Evolutionary conservation across 805 yeast species (phyloP), one percentile per base, ranked within the genome.

Genomic region (Suhomyces sp.): DNA sequence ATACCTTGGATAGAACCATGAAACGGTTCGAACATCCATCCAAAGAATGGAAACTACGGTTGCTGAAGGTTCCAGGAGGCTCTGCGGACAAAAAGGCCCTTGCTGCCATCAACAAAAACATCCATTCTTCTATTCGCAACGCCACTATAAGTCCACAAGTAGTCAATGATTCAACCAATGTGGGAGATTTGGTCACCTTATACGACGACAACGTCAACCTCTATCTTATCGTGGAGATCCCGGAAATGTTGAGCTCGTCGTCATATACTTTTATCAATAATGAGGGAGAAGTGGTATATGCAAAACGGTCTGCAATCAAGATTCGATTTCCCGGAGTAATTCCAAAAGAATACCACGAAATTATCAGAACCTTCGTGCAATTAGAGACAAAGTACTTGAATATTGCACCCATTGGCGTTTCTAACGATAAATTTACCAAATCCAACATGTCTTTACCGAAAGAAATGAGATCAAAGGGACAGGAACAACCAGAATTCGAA

Each of bases 181-280:
- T 78, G 3, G 90, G 91, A 29, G 90, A 83, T 54, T 60, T 81
- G 30, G 88, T 81, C 4, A 73, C 78, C 12, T 51, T 81, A 12
- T 60, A 64, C 10, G 56, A 62, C 1, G 65, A 70, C 32, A 67
- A 66, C 24, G 60, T 71, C 4, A 71, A 69, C 32, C 58, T 81
- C 13, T 72, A 75, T 18, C 72, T 81, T 32, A 70, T 83, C 21
- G 78, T 72, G 1, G 73, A 68, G 17, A 55, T 75, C 17, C 90
- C 90, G 0, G 44, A 51, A 4, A 52, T 61, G 4, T 51, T 73
- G 2, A 61, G 63, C 12, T 81, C 79, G 29, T 74, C 77, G 17
- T 58, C 79, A 20, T 82, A 76, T 46, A 74, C 85, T 0, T 69
- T 79, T 40, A 62, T 79, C 32, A 72, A 74, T 35, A 65, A 69